Conservation (phyloP, 495 filamentous ascomycete species). For the Trypethelium eluteriae region DNA sequence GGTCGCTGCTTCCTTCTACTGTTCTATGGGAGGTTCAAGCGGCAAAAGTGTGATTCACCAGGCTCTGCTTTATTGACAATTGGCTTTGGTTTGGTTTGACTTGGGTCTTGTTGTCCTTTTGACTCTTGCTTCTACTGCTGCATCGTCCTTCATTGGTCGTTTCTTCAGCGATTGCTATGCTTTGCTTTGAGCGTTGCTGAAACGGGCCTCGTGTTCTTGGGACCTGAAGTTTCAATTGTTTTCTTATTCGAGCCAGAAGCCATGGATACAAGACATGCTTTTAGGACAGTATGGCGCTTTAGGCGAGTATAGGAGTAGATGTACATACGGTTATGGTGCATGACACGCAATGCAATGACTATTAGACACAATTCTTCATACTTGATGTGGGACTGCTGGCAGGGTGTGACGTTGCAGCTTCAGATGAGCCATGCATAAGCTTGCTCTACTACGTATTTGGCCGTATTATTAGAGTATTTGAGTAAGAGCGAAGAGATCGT, state of each 20-base stretch:
- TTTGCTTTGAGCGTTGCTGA: neutral
- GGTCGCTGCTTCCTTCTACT: constrained; percentile 3
- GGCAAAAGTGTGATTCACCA: neutral
- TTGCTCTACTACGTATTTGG: too few relatives aligned
- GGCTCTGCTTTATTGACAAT: neutral
- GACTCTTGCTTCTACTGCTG: neutral
- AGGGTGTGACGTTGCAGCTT: neutral
- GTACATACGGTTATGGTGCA: neutral
- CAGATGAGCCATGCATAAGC: too few relatives aligned
- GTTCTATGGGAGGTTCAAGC: neutral
- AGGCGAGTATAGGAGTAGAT: neutral
- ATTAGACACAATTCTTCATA: neutral
- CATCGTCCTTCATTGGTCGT: neutral
- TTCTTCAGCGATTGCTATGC: neutral
- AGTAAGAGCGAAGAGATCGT: too few relatives aligned
- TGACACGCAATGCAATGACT: neutral
- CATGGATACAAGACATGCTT: constrained; percentile 11
- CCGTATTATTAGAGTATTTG: too few relatives aligned
- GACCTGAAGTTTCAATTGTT: neutral
- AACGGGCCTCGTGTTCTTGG: neutral
- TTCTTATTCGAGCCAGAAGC: neutral
- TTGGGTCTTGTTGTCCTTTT: neutral
- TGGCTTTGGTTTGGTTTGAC: neutral
- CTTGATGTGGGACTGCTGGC: neutral
- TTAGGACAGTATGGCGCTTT: constrained; percentile 10